phyloP scores from a whole-genome alignment of 2,329 filamentous ascomycete genomes.

The Fonsecaea erecta region DNA sequence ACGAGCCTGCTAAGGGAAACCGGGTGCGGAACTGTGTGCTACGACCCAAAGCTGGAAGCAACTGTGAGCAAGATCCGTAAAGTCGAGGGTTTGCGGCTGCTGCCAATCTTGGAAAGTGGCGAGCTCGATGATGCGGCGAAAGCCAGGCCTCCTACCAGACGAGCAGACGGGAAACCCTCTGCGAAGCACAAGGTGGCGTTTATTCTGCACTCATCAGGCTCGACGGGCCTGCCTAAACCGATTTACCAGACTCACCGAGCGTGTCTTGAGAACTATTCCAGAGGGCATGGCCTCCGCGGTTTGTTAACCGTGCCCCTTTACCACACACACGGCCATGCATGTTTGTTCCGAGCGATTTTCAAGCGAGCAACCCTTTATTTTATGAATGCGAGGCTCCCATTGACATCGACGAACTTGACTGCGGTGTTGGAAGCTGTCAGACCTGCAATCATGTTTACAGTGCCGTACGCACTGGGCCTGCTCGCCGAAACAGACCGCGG shows the following conservation, averaged over 20 bases:
- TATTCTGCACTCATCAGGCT: constrained; percentile 56
- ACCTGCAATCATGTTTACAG: constrained; percentile 62
- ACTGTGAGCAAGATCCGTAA: background rate
- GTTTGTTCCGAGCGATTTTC: constrained; percentile 59
- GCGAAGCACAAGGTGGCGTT: constrained; percentile 41
- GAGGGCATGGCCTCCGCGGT: constrained; percentile 17
- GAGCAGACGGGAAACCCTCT: background rate
- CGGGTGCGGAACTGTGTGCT: background rate
- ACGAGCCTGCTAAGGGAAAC: background rate
- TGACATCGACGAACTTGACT: constrained; percentile 57
- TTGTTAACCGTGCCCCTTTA: constrained; percentile 58
- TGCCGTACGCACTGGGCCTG: constrained; percentile 67
- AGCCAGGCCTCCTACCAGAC: background rate
- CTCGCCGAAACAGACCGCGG: constrained; percentile 64
- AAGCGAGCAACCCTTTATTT: constrained; percentile 56
- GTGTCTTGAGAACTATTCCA: constrained; percentile 25
- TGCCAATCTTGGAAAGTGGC: background rate
- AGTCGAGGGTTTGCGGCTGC: background rate
- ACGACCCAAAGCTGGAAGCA: background rate
- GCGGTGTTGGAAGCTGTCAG: constrained; percentile 49
- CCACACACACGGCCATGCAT: constrained; percentile 65
- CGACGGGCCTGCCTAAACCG: constrained; percentile 54
- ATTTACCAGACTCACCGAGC: constrained; percentile 47
- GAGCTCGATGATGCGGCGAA: background rate
- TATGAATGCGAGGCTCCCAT: constrained; percentile 60